phyloP scores from a whole-genome alignment of 2,329 filamentous ascomycete genomes.

The Aspergillus luchuensis region DNA sequence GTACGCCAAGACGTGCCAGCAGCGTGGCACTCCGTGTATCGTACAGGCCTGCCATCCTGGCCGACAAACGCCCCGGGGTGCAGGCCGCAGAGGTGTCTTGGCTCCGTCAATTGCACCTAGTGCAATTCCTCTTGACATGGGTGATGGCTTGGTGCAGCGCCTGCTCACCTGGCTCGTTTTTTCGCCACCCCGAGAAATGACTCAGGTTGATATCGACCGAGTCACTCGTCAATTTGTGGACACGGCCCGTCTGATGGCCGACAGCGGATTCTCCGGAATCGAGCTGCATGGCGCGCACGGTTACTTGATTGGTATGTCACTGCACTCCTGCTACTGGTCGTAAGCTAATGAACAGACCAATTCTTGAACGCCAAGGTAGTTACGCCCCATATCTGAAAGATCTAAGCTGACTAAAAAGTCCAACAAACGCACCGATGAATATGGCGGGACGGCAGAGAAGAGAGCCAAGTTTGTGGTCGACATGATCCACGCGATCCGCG shows the following conservation, averaged over 20 bases:
- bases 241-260: slow-evolving; percentile 53
- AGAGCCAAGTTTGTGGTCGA: slow-evolving; percentile 50
- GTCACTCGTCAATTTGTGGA: slow-evolving; percentile 57
- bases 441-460: slow-evolving; percentile 51
- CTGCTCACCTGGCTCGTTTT: slow-evolving; percentile 32
- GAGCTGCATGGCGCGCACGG: slow-evolving; percentile 58
- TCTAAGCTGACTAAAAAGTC: slow-evolving; percentile 29
- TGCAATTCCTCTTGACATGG: slow-evolving; percentile 44
- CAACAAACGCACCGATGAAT: slow-evolving; percentile 52
- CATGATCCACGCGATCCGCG: slow-evolving; percentile 47
- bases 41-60: slow-evolving; percentile 51
- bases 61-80: slow-evolving; percentile 45
- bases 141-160: slow-evolving; percentile 40
- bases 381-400: background rate
- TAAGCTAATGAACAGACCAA: slow-evolving; percentile 31
- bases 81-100: slow-evolving; percentile 40
- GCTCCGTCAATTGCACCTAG: slow-evolving; percentile 41
- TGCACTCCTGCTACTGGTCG: too few relatives aligned
- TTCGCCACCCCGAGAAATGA: slow-evolving; percentile 61
- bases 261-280: slow-evolving; percentile 56
- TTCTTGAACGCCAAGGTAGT: slow-evolving; percentile 42
- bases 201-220: slow-evolving; percentile 53
- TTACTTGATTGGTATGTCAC: slow-evolving; percentile 49
- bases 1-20: slow-evolving; percentile 36
- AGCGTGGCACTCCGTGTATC: slow-evolving; percentile 45